Conservation (phyloP, 2,329 filamentous ascomycete genomes). For the Pezicula carpinea region DNA sequence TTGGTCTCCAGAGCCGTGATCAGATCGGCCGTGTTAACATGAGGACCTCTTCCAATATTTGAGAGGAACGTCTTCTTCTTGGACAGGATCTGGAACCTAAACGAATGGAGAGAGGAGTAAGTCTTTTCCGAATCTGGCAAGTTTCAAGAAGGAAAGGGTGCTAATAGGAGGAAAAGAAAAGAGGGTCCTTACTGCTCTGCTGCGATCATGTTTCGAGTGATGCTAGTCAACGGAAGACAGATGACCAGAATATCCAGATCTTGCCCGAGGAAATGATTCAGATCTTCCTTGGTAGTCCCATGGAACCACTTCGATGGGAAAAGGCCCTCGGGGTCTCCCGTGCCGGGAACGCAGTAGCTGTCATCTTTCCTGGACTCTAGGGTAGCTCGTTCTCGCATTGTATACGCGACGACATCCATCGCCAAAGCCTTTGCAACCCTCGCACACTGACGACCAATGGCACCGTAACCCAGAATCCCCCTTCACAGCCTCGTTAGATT, state of each 20-base stretch:
- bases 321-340: conserved; percentile 47
- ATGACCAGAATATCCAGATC: conserved; percentile 50
- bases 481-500: background rate
- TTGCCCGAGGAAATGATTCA: conserved; percentile 46
- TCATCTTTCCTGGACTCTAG: conserved; percentile 58
- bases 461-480: conserved; percentile 43
- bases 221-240: conserved; percentile 44
- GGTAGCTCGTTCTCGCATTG: conserved; percentile 62
- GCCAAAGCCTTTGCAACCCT: conserved; percentile 60
- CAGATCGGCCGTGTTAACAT: conserved; percentile 53
- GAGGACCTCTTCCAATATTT: conserved; percentile 54
- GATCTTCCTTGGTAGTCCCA: conserved; percentile 36
- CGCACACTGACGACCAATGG: conserved; percentile 49
- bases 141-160: too few species aligned
- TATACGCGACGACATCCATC: conserved; percentile 71
- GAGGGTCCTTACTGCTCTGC: conserved; percentile 30
- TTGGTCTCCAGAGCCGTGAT: conserved; percentile 47
- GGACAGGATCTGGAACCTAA: conserved; percentile 37
- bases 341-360: conserved; percentile 64
- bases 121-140: too few species aligned
- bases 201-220: conserved; percentile 47
- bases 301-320: conserved; percentile 49
- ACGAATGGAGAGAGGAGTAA: background rate
- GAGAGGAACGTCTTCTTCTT: conserved; percentile 54
- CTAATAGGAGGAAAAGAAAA: too few species aligned